phyloP scores from a whole-genome alignment of 2,329 filamentous ascomycete species.

The Blastomyces parvus region DNA sequence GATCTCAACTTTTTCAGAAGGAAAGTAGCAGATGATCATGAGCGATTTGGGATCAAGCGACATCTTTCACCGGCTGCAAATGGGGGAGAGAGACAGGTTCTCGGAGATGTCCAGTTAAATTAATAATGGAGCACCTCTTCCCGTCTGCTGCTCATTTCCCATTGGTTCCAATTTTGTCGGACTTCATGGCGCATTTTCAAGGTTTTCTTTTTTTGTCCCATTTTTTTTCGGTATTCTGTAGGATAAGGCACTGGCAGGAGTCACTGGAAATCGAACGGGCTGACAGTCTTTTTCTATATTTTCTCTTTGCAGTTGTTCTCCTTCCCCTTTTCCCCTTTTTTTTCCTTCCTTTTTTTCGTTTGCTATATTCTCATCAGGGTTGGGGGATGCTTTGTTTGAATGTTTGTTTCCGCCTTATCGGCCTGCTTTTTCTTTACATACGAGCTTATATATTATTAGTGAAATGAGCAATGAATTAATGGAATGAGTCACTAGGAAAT shows the following conservation, averaged over 20 bases:
- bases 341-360: neutral
- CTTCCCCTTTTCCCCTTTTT: neutral
- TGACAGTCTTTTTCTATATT: slow-evolving; percentile 1
- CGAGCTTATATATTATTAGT: neutral
- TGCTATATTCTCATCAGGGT: neutral
- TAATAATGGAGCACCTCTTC: neutral
- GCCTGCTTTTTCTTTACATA: slow-evolving; percentile 6
- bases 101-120: slow-evolving; percentile 8
- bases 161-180: neutral
- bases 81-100: slow-evolving; percentile 7
- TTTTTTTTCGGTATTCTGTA: slow-evolving; percentile 1
- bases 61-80: neutral
- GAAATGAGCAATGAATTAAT: slow-evolving; percentile 1
- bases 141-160: neutral
- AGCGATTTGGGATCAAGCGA: slow-evolving; percentile 29
- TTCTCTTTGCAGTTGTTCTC: neutral
- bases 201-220: neutral
- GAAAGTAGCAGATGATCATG: slow-evolving; percentile 71
- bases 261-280: neutral
- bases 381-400: neutral
- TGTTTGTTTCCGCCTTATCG: slow-evolving; percentile 9
- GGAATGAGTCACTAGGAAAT: slow-evolving; percentile 1
- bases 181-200: neutral
- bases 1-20: slow-evolving; percentile 71
- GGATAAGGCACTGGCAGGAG: neutral